A percentile compares a stretch with the other conserved stretches of the same genome.
Evolutionary conservation across 306 rosid genomes (phyloP).

Genomic region (Adenanthera pavonina): DNA sequence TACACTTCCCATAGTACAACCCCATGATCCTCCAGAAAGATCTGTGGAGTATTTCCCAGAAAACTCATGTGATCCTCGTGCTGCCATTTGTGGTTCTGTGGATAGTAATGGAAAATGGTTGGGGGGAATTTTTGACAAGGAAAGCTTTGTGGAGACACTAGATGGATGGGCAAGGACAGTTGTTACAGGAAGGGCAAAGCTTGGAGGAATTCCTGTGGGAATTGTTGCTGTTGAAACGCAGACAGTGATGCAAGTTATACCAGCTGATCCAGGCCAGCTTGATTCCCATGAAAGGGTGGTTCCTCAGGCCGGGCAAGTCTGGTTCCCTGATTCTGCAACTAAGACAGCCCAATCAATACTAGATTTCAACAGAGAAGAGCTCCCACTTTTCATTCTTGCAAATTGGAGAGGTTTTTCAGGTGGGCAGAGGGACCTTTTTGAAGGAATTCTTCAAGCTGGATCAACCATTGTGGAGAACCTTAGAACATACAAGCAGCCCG

Average conservation of each 20-base stretch:
- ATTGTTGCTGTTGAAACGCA: slow-evolving; percentile 97
- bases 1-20: slow-evolving; percentile 74
- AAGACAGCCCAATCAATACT: slow-evolving; percentile 95
- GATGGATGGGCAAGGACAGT: slow-evolving; percentile 99
- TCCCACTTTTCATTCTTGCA: slow-evolving; percentile 97
- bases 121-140: slow-evolving; percentile 97
- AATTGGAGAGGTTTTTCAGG: slow-evolving; percentile 99
- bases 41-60: slow-evolving; percentile 86
- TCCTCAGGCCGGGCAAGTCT: slow-evolving; percentile 99
- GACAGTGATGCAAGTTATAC: slow-evolving; percentile 98
- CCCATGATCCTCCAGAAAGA: slow-evolving; percentile 95
- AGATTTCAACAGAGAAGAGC: slow-evolving; percentile 96
- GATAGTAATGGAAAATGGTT: slow-evolving; percentile 81
- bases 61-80: slow-evolving; percentile 97
- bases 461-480: slow-evolving; percentile 98
- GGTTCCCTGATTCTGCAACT: slow-evolving; percentile 98
- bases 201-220: slow-evolving; percentile 99
- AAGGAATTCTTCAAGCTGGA: slow-evolving; percentile 99
- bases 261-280: slow-evolving; percentile 99
- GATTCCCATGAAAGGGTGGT: slow-evolving; percentile 98
- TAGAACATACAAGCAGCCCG: slow-evolving; percentile 93
- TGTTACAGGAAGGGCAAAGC: slow-evolving; percentile 98
- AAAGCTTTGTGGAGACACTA: slow-evolving; percentile 95
- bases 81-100: slow-evolving; percentile 78
- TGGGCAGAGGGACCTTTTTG: slow-evolving; percentile 99